phyloP scores from a whole-genome alignment of 441 rosid genomes.

The Aquilaria agallochum region DNA sequence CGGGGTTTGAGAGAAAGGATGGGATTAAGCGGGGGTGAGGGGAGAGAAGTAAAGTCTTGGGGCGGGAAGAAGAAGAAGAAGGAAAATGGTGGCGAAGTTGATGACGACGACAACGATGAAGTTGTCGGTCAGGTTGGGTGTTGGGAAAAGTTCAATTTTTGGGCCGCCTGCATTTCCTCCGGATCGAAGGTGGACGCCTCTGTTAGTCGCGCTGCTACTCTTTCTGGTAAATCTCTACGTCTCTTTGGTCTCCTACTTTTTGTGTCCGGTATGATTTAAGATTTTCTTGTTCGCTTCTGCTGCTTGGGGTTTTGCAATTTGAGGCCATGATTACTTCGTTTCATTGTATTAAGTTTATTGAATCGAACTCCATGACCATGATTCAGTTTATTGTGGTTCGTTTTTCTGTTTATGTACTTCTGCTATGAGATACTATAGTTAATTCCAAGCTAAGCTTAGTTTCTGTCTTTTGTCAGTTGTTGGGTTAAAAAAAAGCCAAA shows the following conservation, averaged over 20 bases:
- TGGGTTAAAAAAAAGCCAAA: too few species aligned
- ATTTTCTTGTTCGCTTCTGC: constrained; percentile 2
- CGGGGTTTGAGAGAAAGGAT: too few species aligned
- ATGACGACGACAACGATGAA: neutral
- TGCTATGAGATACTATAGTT: neutral
- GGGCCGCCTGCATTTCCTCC: constrained; percentile 36
- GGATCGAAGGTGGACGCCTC: constrained; percentile 31
- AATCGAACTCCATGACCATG: neutral
- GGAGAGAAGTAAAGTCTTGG: too few species aligned
- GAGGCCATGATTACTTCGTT: neutral
- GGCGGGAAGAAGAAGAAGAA: constrained; percentile 27
- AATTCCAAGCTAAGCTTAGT: neutral
- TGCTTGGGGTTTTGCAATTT: constrained; percentile 10
- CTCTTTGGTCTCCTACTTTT: neutral
- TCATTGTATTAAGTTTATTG: neutral
- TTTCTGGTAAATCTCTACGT: constrained; percentile 24
- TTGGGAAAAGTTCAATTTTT: constrained; percentile 36
- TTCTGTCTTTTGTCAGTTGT: too few species aligned
- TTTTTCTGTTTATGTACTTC: too few species aligned
- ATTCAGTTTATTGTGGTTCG: too few species aligned
- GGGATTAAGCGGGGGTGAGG: too few species aligned
- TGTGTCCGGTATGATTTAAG: neutral
- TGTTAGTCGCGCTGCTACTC: constrained; percentile 26
- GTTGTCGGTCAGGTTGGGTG: constrained; percentile 17
- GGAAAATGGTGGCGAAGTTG: constrained; percentile 11